Conservation (phyloP, 148 eudicot genomes). For the Nepenthes mirabilis region DNA sequence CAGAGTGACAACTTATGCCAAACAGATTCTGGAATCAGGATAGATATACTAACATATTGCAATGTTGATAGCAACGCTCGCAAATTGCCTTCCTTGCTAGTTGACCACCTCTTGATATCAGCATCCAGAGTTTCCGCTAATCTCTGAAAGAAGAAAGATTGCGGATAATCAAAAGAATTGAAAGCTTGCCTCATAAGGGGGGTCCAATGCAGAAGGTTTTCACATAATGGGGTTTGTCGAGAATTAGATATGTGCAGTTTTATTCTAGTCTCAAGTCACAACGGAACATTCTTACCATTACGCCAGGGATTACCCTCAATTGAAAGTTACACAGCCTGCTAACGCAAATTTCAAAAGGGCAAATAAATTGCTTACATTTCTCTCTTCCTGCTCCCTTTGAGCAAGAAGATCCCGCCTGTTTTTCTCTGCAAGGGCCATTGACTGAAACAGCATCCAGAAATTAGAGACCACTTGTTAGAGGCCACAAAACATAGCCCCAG, state of each 20-base stretch:
- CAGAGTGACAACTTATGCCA: neutral
- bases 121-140: constrained; percentile 83
- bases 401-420: constrained; percentile 80
- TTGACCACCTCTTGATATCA: constrained; percentile 96
- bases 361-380: constrained; percentile 39
- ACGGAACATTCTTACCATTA: too few relatives aligned
- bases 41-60: constrained; percentile 64
- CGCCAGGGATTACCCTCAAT: too few relatives aligned
- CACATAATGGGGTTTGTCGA: too few relatives aligned
- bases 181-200: neutral
- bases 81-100: constrained; percentile 90
- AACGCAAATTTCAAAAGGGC: constrained; percentile 2
- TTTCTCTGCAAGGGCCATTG: constrained; percentile 91
- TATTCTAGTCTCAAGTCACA: too few relatives aligned
- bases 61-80: constrained; percentile 93
- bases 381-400: constrained; percentile 85
- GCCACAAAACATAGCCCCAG: neutral
- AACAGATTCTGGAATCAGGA: neutral
- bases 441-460: constrained; percentile 33
- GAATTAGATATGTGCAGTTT: too few relatives aligned
- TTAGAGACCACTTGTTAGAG: neutral
- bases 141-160: constrained; percentile 37
- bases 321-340: neutral
- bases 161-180: constrained; percentile 1
- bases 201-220: too few relatives aligned